Evolutionary conservation across 129 eudicot species (phyloP).

Genomic region (Flaveria sonorensis): DNA sequence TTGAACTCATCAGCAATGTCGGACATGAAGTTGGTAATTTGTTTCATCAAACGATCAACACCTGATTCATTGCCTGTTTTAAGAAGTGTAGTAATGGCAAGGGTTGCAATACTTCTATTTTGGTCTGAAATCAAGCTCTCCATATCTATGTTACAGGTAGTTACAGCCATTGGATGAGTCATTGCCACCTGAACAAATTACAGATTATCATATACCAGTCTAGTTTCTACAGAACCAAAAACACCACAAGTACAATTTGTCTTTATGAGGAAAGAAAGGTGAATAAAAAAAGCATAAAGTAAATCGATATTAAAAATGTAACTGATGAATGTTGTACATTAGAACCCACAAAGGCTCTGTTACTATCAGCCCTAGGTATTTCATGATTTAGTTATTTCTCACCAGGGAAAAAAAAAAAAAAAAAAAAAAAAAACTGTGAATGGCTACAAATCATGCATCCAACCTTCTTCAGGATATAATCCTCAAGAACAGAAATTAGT

Average conservation of each 20-base stretch:
- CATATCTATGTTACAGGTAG: slow-evolving; percentile 95
- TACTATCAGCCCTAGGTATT: not conserved
- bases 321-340: not conserved
- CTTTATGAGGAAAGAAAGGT: not conserved
- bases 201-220: not conserved
- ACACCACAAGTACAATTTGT: not conserved
- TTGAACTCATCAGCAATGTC: slow-evolving; percentile 98
- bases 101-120: slow-evolving; percentile 96
- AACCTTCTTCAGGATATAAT: not conserved
- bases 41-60: slow-evolving; percentile 96
- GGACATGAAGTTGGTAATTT: slow-evolving; percentile 94
- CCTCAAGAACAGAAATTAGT: not conserved
- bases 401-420: too few species aligned
- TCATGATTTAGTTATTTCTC: not conserved
- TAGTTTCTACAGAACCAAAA: not conserved
- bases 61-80: slow-evolving; percentile 99
- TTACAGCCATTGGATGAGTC: slow-evolving; percentile 97
- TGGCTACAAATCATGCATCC: not conserved
- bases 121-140: slow-evolving; percentile 96
- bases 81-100: slow-evolving; percentile 94
- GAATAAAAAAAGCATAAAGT: not conserved
- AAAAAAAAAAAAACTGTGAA: not conserved
- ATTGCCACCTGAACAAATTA: slow-evolving; percentile 81
- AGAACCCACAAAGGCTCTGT: slow-evolving; percentile 5
- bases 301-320: not conserved